These are phyloP conservation scores for Tylopilus vinaceipallidus DNA, from an alignment of 768 basidiomycete genomes.

Conservation along the genomic window DNA sequence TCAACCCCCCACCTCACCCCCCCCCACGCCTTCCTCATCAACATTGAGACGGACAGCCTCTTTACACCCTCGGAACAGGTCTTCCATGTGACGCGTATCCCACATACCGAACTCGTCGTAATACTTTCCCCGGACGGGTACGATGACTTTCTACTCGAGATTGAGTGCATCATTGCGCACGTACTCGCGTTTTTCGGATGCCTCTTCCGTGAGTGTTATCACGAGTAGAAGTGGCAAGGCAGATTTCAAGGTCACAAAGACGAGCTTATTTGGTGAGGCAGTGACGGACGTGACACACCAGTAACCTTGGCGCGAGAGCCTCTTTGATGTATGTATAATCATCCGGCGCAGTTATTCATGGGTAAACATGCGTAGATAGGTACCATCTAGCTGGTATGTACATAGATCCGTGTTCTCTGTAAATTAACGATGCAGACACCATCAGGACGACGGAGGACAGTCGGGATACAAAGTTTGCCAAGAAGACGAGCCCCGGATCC, in stretches of 20 bases:
- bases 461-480: too few species aligned
- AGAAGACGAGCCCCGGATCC: too few species aligned
- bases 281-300: constrained; percentile 83
- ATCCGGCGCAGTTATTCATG: neutral
- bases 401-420: too few species aligned
- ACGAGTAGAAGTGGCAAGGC: constrained; percentile 16
- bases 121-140: too few species aligned
- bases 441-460: too few species aligned
- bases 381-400: constrained; percentile 17
- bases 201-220: constrained; percentile 73
- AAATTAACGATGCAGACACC: too few species aligned
- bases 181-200: constrained; percentile 68
- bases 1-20: constrained; percentile 74
- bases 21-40: constrained; percentile 82
- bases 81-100: too few species aligned
- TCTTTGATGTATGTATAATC: too few species aligned
- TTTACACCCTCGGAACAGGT: constrained; percentile 84
- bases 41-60: too few species aligned
- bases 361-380: neutral
- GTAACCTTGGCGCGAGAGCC: too few species aligned
- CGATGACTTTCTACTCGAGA: too few species aligned
- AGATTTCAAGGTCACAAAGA: constrained; percentile 83
- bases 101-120: too few species aligned
- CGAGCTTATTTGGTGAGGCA: constrained; percentile 92
- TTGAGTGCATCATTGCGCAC: constrained; percentile 75